Evolutionary conservation across 2,329 filamentous ascomycete species (phyloP).

Genomic region (Xylariomycetidae sp.): DNA sequence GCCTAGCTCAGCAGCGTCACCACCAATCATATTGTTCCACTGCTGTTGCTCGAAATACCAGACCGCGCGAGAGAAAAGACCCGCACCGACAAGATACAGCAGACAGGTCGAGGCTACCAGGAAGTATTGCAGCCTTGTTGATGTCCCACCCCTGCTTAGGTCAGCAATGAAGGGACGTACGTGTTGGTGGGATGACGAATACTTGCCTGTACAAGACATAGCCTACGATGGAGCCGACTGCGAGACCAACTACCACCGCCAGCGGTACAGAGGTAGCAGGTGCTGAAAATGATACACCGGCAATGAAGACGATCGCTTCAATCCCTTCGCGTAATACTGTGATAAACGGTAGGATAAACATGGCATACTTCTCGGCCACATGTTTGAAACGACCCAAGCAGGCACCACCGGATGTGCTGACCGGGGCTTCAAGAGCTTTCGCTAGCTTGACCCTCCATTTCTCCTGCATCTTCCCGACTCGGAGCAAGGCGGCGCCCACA

Average conservation of each 20-base stretch:
- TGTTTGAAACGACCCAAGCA: conserved; percentile 50
- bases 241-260: conserved; percentile 67
- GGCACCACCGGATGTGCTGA: conserved; percentile 37
- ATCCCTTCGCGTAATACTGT: conserved; percentile 84
- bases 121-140: conserved; percentile 68
- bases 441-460: conserved; percentile 86
- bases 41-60: conserved; percentile 69
- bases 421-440: conserved; percentile 55
- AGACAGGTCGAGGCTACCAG: conserved; percentile 78
- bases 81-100: conserved; percentile 78
- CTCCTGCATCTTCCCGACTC: conserved; percentile 76
- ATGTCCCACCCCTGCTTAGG: conserved; percentile 50
- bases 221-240: conserved; percentile 63
- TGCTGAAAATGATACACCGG: conserved; percentile 72
- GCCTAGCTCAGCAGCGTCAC: conserved; percentile 46
- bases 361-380: conserved; percentile 72
- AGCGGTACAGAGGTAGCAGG: conserved; percentile 75
- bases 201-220: conserved; percentile 74
- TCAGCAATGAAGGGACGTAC: conserved; percentile 5
- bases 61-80: conserved; percentile 71
- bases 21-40: conserved; percentile 63
- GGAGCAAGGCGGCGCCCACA: conserved; percentile 75
- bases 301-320: conserved; percentile 82
- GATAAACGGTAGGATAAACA: conserved; percentile 83
- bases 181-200: background rate